Evolutionary conservation across 1,284 basidiomycete species (phyloP), one percentile per base, ranked within the genome.

Genomic region (Papiliotrema nemorosa): DNA sequence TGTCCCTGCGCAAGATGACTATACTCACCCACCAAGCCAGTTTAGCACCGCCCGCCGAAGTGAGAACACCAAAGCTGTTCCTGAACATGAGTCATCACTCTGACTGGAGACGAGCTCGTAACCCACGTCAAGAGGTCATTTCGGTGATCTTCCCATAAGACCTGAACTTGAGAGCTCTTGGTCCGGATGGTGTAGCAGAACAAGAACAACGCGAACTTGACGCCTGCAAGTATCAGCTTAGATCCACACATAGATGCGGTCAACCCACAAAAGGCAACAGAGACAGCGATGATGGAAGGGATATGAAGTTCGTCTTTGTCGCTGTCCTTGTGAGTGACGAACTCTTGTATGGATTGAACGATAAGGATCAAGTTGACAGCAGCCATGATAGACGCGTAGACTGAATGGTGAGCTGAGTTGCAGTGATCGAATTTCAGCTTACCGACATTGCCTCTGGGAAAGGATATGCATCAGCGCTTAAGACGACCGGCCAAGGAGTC

Each of bases 121-220:
- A 55, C 69, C 60, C 53, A 91, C 72, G 90, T 83, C 71, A 85
- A 90, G 24, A 93, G 70, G 65, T 94, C 91, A 62, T 94, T 94
- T 54, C 90, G 78, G 63, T 97, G 93, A 67, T 97, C 93, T 70
- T 96, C 90, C 88, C 90, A 97, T 22, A 97, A 81, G 4, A 97
- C 85, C 49, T 84, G 83, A 1, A 98, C 91, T 71, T 98, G 94
- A 60, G 87, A 90, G 7, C 87, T 90, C 55, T 82, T 83, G 36
- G 80, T 80, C 36, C 88, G 83, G 47, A 94, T 79, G 2, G 87
- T 81, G 60, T 78, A 83, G 72, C 91, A 94, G 74, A 93, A 94
- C 4, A 92, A 38, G 76, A 96, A 97, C 36, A 98, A 80, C 0
- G 84, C 29, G 37, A 90, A 79, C 74, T 98, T 98, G 60, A 38